A percentile compares a stretch with the other conserved stretches of the same genome.
Evolutionary conservation across 2,329 filamentous ascomycete genomes (phyloP).

Genomic region (Fusarium humuli): DNA sequence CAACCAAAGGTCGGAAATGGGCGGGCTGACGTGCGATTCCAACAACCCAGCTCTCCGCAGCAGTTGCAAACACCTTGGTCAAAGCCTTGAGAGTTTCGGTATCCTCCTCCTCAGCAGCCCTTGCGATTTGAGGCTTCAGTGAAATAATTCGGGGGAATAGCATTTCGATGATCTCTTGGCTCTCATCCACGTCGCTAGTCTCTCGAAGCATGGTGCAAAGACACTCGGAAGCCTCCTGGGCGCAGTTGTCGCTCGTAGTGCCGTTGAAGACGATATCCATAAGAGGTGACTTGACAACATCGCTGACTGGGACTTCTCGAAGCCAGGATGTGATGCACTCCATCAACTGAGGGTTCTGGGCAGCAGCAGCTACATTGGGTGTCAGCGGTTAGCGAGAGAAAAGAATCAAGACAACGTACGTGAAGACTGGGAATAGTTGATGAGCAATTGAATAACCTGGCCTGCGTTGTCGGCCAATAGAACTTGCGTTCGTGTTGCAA

Average conservation of each 20-base stretch:
- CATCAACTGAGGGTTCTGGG: slow-evolving; percentile 88
- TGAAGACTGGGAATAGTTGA: slow-evolving; percentile 92
- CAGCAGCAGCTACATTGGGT: slow-evolving; percentile 70
- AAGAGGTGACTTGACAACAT: slow-evolving; percentile 86
- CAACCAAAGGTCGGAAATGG: slow-evolving; percentile 86
- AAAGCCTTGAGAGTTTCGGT: slow-evolving; percentile 86
- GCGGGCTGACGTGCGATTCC: slow-evolving; percentile 85
- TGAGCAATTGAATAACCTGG: slow-evolving; percentile 86
- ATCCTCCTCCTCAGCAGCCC: slow-evolving; percentile 83
- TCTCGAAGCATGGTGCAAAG: slow-evolving; percentile 92
- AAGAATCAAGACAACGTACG: slow-evolving; percentile 64
- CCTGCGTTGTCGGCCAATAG: slow-evolving; percentile 90
- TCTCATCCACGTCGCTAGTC: slow-evolving; percentile 93
- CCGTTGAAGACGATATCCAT: slow-evolving; percentile 84
- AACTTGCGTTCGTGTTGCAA: slow-evolving; percentile 85
- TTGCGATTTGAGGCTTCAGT: slow-evolving; percentile 79
- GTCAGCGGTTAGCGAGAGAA: slow-evolving; percentile 30
- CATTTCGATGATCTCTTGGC: slow-evolving; percentile 80
- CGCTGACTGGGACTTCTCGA: slow-evolving; percentile 85
- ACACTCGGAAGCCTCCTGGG: slow-evolving; percentile 91
- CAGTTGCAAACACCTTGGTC: slow-evolving; percentile 90
- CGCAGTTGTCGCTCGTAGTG: slow-evolving; percentile 78
- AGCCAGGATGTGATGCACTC: slow-evolving; percentile 98
- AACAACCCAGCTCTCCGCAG: slow-evolving; percentile 94
- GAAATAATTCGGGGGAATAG: slow-evolving; percentile 85